These are phyloP conservation scores for Gomphus bonarii DNA, from an alignment of 1,284 basidiomycete genomes.

Conservation along the genomic window DNA sequence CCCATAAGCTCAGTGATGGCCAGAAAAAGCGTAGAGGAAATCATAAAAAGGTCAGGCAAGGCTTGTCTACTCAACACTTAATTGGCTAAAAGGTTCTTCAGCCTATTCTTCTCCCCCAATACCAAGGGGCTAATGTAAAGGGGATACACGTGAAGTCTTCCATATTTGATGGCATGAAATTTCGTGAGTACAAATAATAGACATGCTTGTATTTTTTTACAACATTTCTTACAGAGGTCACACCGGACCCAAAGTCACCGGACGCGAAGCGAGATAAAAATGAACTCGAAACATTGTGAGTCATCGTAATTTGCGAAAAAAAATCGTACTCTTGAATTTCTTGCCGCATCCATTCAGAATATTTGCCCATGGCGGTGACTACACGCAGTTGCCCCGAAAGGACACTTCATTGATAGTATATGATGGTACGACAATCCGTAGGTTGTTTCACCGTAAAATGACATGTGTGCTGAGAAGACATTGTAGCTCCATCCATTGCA, in stretches of 20 bases:
- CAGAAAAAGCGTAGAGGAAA: slow-evolving; percentile 55
- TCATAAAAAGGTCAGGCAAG: slow-evolving; percentile 37
- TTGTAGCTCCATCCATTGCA: slow-evolving; percentile 13
- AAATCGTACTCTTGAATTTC: neutral
- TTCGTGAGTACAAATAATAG: slow-evolving; percentile 44
- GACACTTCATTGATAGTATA: slow-evolving; percentile 36
- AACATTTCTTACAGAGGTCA: slow-evolving; percentile 44
- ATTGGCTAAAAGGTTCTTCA: slow-evolving; percentile 20
- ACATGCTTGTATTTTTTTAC: neutral
- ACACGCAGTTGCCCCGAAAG: slow-evolving; percentile 55
- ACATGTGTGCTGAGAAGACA: neutral
- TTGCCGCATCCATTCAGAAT: slow-evolving; percentile 36
- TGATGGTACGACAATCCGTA: slow-evolving; percentile 7
- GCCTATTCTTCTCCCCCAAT: slow-evolving; percentile 53
- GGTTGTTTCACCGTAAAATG: neutral
- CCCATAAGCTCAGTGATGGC: slow-evolving; percentile 26
- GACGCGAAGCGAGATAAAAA: slow-evolving; percentile 60
- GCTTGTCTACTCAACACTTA: neutral
- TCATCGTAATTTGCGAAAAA: slow-evolving; percentile 2
- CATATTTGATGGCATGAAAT: slow-evolving; percentile 66
- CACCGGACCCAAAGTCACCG: slow-evolving; percentile 64
- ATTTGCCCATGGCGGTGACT: slow-evolving; percentile 65
- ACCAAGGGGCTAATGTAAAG: slow-evolving; percentile 51
- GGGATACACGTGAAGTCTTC: slow-evolving; percentile 48
- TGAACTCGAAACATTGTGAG: slow-evolving; percentile 54